Base-by-base conservation (phyloP, 768 basidiomycete species). In the Tulasnella sp. region DNA sequence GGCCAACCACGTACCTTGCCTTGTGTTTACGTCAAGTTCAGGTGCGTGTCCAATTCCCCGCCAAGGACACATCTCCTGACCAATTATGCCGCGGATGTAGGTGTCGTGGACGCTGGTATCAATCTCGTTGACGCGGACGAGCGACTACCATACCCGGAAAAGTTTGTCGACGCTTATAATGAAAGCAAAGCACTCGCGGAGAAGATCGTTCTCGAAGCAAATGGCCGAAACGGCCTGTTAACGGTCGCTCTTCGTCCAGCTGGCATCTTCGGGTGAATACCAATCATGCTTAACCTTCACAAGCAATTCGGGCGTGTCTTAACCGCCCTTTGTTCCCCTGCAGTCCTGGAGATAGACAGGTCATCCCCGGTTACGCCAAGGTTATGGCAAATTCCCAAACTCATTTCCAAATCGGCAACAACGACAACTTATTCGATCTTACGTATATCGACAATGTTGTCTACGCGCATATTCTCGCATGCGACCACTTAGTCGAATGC, bases 401-500 rank as follows among this genome's bases (percentile, higher is more conserved):
- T 0, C 91, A 93, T 81, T 93, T 94, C 87, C 96, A 98, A 84
- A 91, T 99, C 80, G 98, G 98, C 48, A 87, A 92, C 85, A 98
- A 98, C 85, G 90, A 88, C 80, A 99, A 99, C 83, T 85, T 99
- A 4, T 95, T 94, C 82, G 98, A 99, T 84, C 96, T 93, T 90
- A 98, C 96, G 6, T 98, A 98, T 82, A 95, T 99, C 81, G 95
- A 91, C 75, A 99, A 99, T 83, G 91, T 97, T 79, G 97, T 96
- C 1, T 89, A 92, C 81, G 96, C 96, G 4, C 98, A 99, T 83
- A 86, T 99, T 18, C 89, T 99, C 74, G 98, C 98, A 15, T 92
- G 93, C 29, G 96, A 98, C 86, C 93, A 91, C 82, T 90, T 99
- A 61, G 82, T 72, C 16, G 44, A 75, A 32, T 87, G 86, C 72